Evolutionary conservation across 208 protist genomes (phyloP).

Genomic region (Porcisia hertigi): DNA sequence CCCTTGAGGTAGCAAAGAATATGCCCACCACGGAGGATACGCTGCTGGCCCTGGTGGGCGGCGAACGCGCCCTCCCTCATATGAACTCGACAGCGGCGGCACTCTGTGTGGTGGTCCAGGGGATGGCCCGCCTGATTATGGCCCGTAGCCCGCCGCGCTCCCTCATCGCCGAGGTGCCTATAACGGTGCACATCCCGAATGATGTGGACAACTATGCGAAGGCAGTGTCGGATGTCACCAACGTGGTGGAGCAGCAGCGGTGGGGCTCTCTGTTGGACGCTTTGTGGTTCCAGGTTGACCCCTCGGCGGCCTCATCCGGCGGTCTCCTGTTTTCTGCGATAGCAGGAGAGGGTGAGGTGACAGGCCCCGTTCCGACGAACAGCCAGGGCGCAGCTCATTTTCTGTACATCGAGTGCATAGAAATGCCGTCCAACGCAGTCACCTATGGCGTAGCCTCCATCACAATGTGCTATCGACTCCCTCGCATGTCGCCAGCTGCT

Average conservation of each 20-base stretch:
- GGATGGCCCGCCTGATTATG: slow-evolving; percentile 28
- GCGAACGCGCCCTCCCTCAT: slow-evolving; percentile 1
- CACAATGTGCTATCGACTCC: slow-evolving; percentile 26
- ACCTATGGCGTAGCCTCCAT: slow-evolving; percentile 4
- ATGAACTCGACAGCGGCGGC: slow-evolving; percentile 23
- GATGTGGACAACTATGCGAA: slow-evolving; percentile 27
- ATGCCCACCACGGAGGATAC: slow-evolving; percentile 26
- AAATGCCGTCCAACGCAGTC: slow-evolving; percentile 24
- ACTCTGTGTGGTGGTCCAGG: slow-evolving; percentile 33
- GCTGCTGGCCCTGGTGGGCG: slow-evolving; percentile 15
- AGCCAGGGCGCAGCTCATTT: slow-evolving; percentile 30
- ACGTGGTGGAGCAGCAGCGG: slow-evolving; percentile 40
- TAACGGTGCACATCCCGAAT: slow-evolving; percentile 33
- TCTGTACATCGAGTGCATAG: slow-evolving; percentile 41
- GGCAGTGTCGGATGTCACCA: slow-evolving; percentile 33
- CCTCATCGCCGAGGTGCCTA: slow-evolving; percentile 26
- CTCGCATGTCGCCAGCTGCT: slow-evolving; percentile 27
- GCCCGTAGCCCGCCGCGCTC: slow-evolving; percentile 11
- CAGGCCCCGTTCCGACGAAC: slow-evolving; percentile 6
- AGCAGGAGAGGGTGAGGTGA: slow-evolving; percentile 4
- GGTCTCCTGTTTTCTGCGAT: slow-evolving; percentile 41
- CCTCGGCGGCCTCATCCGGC: slow-evolving; percentile 43
- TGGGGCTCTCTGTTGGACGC: slow-evolving; percentile 73
- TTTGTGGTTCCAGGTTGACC: slow-evolving; percentile 75
- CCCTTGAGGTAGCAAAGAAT: slow-evolving; percentile 7